A percentile compares a stretch with the other conserved stretches of the same genome.
These are phyloP conservation scores for Rutstroemia sp. DNA, from an alignment of 2,329 filamentous ascomycete species.

Conservation along the genomic window DNA sequence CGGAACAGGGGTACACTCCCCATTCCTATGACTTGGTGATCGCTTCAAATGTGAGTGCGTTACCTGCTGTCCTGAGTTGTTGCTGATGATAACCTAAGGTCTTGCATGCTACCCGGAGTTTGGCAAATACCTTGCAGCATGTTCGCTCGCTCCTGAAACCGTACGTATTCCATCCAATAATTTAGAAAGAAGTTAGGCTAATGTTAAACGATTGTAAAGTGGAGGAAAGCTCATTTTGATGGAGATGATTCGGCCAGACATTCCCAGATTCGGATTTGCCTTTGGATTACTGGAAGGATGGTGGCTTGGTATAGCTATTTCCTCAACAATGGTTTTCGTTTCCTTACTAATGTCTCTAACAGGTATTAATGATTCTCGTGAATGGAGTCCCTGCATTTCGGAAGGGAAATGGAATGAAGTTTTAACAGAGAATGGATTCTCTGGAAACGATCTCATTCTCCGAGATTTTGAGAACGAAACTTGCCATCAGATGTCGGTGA, in stretches of 20 bases:
- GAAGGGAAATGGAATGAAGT: not conserved
- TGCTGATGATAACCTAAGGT: not conserved
- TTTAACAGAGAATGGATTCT: not conserved
- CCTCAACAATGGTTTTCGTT: too few relatives aligned
- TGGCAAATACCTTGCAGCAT: not conserved
- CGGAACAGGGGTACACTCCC: conserved; percentile 30
- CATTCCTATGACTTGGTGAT: conserved; percentile 25
- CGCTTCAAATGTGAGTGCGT: conserved; percentile 18
- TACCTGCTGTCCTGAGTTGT: not conserved
- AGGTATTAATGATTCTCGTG: not conserved
- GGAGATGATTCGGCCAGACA: not conserved
- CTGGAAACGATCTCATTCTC: not conserved
- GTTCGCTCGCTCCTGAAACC: not conserved
- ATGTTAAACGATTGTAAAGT: not conserved
- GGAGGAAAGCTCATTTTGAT: not conserved
- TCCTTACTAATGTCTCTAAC: not conserved
- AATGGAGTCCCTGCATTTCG: not conserved
- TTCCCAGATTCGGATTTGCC: not conserved
- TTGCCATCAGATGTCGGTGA: not conserved
- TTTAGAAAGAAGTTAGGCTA: not conserved
- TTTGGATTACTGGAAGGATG: not conserved
- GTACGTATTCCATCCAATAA: not conserved
- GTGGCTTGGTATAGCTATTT: not conserved
- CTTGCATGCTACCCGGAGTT: not conserved
- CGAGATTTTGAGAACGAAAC: not conserved